phyloP scores from a whole-genome alignment of 2,329 filamentous ascomycete genomes.

The Verticillium isaacii region DNA sequence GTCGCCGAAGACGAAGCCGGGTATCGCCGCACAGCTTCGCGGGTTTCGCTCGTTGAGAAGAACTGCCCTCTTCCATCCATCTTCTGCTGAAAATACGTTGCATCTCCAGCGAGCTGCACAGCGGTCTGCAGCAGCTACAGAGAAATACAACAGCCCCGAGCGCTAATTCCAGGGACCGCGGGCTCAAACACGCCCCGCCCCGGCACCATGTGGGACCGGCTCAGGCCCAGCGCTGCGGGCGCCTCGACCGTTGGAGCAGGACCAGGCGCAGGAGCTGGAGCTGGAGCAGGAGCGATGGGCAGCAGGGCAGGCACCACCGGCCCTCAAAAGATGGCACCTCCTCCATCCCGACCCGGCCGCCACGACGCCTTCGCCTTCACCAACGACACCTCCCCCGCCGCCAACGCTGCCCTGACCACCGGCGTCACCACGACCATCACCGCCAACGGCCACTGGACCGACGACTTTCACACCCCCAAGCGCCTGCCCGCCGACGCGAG shows the following conservation, averaged over 20 bases:
- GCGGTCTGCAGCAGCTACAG: neutral
- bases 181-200: neutral
- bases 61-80: no score
- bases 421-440: neutral
- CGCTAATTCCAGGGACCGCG: neutral
- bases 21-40: no score
- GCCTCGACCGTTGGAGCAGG: neutral
- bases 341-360: neutral
- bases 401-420: neutral
- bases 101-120: no score
- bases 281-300: neutral
- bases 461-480: neutral
- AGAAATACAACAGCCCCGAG: neutral
- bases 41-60: no score
- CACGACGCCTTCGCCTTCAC: neutral
- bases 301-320: neutral
- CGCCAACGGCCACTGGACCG: neutral
- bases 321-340: neutral
- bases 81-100: no score
- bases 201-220: neutral
- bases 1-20: no score
- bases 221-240: neutral
- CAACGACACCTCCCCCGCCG: neutral
- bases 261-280: neutral
- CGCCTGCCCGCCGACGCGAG: neutral